phyloP scores from a whole-genome alignment of 129 eudicot genomes.

The Centella asiatica region DNA sequence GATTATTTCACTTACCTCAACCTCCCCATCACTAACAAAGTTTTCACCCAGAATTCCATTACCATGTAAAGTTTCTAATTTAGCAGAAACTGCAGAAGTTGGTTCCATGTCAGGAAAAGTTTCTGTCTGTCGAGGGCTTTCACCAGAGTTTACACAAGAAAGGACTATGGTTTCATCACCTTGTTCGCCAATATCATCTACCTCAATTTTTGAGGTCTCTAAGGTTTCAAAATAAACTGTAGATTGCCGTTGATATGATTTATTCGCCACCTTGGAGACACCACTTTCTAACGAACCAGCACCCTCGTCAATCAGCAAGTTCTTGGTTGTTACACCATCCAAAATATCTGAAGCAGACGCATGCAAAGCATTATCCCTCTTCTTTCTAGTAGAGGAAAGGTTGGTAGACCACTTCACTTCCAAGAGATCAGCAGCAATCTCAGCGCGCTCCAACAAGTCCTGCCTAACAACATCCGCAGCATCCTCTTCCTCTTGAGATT shows the following conservation, averaged over 20 bases:
- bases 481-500: slow-evolving; percentile 19
- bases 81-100: slow-evolving; percentile 9
- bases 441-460: slow-evolving; percentile 66
- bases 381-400: slow-evolving; percentile 32
- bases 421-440: slow-evolving; percentile 91
- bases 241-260: slow-evolving; percentile 2
- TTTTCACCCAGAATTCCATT: slow-evolving; percentile 1
- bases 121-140: slow-evolving; percentile 21
- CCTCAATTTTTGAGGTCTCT: slow-evolving; percentile 19
- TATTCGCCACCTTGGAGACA: slow-evolving; percentile 9
- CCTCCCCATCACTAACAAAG: slow-evolving; percentile 3
- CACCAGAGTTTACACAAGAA: slow-evolving; percentile 19
- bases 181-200: slow-evolving; percentile 14
- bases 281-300: slow-evolving; percentile 17
- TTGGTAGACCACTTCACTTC: slow-evolving; percentile 83
- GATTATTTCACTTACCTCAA: slow-evolving; percentile 8
- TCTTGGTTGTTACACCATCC: slow-evolving; percentile 16
- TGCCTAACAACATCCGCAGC: slow-evolving; percentile 29
- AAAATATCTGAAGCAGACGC: slow-evolving; percentile 19
- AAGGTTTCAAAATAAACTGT: slow-evolving; percentile 7
- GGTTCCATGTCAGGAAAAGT: slow-evolving; percentile 13
- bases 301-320: slow-evolving; percentile 12
- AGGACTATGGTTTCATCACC: slow-evolving; percentile 1
- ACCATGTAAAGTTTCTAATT: not conserved
- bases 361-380: slow-evolving; percentile 18